A percentile compares a stretch with the other conserved stretches of the same genome.
These are phyloP conservation scores for Colletotrichum orbiculare DNA, from an alignment of 2,329 filamentous ascomycete genomes.

Conservation along the genomic window DNA sequence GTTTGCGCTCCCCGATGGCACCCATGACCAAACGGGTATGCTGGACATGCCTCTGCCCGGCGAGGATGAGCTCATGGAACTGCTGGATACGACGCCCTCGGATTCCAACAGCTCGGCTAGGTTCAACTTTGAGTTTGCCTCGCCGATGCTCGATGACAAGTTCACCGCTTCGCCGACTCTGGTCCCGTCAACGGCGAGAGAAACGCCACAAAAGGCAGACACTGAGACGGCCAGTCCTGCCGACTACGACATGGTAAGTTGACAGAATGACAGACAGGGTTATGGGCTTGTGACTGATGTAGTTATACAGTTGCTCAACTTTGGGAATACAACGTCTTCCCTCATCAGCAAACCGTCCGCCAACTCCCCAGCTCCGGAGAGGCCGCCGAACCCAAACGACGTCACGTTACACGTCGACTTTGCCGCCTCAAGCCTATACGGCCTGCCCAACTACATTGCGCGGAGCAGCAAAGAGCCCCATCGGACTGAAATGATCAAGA, in stretches of 20 bases:
- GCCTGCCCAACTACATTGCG: slow-evolving; percentile 11
- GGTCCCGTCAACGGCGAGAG: no score
- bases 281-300: background rate
- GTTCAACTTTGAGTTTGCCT: slow-evolving; percentile 23
- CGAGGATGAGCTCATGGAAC: slow-evolving; percentile 25
- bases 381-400: background rate
- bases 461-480: slow-evolving; percentile 3
- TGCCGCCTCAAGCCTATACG: slow-evolving; percentile 23
- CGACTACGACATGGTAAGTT: slow-evolving; percentile 21
- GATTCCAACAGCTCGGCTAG: slow-evolving; percentile 11
- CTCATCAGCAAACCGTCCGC: background rate
- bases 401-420: slow-evolving; percentile 8
- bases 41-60: slow-evolving; percentile 24
- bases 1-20: background rate
- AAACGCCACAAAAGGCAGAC: background rate
- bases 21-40: background rate
- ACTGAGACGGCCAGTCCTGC: slow-evolving; percentile 18
- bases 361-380: background rate
- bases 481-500: slow-evolving; percentile 10
- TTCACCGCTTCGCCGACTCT: slow-evolving; percentile 5
- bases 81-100: slow-evolving; percentile 22
- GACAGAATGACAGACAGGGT: no score
- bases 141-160: slow-evolving; percentile 4
- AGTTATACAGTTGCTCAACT: background rate
- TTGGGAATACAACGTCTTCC: background rate